A percentile compares a stretch with the other conserved stretches of the same genome.
These are phyloP conservation scores for Colletotrichum gloeosporioides DNA, from an alignment of 2,329 filamentous ascomycete species.

Conservation along the genomic window DNA sequence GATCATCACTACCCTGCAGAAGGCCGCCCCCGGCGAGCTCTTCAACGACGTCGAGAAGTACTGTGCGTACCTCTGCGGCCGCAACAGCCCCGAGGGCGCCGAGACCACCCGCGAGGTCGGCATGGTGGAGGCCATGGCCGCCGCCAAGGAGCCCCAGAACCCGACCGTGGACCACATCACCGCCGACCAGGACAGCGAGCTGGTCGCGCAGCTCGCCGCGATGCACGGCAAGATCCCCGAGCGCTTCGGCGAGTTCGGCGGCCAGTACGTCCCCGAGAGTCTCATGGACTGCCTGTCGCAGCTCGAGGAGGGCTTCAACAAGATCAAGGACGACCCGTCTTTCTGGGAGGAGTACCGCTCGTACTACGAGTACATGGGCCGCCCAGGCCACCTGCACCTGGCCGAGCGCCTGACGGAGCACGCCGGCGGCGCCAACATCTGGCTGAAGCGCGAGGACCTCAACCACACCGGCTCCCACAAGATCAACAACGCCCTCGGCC, in stretches of 20 bases:
- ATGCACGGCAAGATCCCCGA: conserved; percentile 82
- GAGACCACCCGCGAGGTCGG: conserved; percentile 68
- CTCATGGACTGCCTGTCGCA: conserved; percentile 96
- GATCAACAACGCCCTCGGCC: conserved; percentile 98
- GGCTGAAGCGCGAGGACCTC: conserved; percentile 95
- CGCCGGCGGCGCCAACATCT: conserved; percentile 93
- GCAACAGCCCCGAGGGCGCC: conserved; percentile 37
- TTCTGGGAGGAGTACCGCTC: conserved; percentile 98
- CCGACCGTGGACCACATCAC: conserved; percentile 73
- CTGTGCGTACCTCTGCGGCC: conserved; percentile 71
- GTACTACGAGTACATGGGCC: conserved; percentile 97
- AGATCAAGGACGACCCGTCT: conserved; percentile 82
- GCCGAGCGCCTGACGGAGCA: conserved; percentile 88
- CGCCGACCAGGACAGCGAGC: conserved; percentile 57
- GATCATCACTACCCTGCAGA: conserved; percentile 82
- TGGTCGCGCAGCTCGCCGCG: conserved; percentile 85
- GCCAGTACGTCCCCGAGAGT: conserved; percentile 96
- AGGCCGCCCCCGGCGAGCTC: conserved; percentile 69
- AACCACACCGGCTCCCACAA: conserved; percentile 99
- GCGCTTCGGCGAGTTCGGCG: conserved; percentile 94
- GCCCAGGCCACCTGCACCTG: conserved; percentile 88
- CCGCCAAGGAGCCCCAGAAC: conserved; percentile 63
- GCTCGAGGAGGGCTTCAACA: conserved; percentile 89
- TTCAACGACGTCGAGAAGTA: conserved; percentile 84
- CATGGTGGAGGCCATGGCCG: conserved; percentile 71